These are phyloP conservation scores for Lentinula aciculospora DNA, from an alignment of 768 basidiomycete species.

Conservation along the genomic window DNA sequence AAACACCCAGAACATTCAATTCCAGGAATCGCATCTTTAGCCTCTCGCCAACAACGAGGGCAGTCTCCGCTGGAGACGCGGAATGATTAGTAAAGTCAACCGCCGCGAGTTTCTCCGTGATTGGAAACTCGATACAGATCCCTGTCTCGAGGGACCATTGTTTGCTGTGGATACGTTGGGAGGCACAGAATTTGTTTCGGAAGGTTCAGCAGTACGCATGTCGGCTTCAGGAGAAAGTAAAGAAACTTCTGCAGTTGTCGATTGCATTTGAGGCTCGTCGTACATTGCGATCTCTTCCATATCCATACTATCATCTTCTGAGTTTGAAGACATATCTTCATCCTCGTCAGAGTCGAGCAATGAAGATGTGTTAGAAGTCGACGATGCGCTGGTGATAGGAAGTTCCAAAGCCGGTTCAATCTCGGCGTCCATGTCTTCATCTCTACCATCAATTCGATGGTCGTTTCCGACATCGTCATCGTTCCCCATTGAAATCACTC, in stretches of 20 bases:
- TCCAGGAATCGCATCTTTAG: conserved; percentile 79
- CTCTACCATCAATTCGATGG: conserved; percentile 21
- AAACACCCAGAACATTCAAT: conserved; percentile 61
- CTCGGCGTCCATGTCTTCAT: conserved; percentile 22
- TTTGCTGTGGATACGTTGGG: conserved; percentile 8
- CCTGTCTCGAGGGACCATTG: conserved; percentile 20
- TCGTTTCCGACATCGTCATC: conserved; percentile 21
- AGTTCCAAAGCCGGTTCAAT: conserved; percentile 62
- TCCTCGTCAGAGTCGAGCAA: conserved; percentile 63
- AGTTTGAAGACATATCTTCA: conserved; percentile 63
- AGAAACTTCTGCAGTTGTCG: conserved; percentile 14
- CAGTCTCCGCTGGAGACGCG: conserved; percentile 15
- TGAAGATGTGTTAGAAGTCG: conserved; percentile 35
- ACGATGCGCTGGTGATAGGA: conserved; percentile 52
- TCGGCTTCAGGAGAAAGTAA: conserved; percentile 17
- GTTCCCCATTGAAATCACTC: conserved; percentile 57
- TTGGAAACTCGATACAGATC: conserved; percentile 26
- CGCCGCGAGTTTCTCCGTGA: conserved; percentile 56
- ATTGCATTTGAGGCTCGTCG: conserved; percentile 40
- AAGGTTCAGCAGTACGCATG: neutral
- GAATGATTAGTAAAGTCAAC: conserved; percentile 26
- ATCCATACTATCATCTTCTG: conserved; percentile 57
- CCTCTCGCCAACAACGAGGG: conserved; percentile 63
- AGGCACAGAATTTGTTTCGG: neutral
- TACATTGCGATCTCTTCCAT: conserved; percentile 83